A percentile compares a stretch with the other conserved stretches of the same genome.
These are phyloP conservation scores for Candida nemodendra DNA, from an alignment of 805 yeast species.

Conservation along the genomic window DNA sequence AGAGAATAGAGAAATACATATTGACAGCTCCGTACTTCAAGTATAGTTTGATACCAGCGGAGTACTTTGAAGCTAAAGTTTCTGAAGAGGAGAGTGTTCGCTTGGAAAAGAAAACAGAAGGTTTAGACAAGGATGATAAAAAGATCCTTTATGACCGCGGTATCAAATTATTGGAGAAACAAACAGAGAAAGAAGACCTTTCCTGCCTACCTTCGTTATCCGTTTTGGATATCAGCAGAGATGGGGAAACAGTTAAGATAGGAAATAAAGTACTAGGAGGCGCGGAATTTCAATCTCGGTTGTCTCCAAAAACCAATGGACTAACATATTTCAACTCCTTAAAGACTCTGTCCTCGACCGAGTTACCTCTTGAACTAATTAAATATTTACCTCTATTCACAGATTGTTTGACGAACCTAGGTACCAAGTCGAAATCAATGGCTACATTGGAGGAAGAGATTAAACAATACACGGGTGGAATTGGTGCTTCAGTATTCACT, in stretches of 20 bases:
- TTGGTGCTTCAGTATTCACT: slow-evolving; percentile 59
- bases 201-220: slow-evolving; percentile 78
- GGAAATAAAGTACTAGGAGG: slow-evolving; percentile 27
- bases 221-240: slow-evolving; percentile 67
- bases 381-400: slow-evolving; percentile 75
- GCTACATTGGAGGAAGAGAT: slow-evolving; percentile 84
- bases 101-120: slow-evolving; percentile 41
- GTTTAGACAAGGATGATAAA: slow-evolving; percentile 55
- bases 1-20: slow-evolving; percentile 53
- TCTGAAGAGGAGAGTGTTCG: slow-evolving; percentile 56
- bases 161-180: slow-evolving; percentile 55
- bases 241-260: slow-evolving; percentile 41
- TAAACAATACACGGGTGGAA: slow-evolving; percentile 80
- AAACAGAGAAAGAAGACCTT: slow-evolving; percentile 67
- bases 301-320: slow-evolving; percentile 62
- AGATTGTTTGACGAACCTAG: slow-evolving; percentile 79
- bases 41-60: slow-evolving; percentile 75
- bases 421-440: slow-evolving; percentile 71
- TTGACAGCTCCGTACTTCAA: slow-evolving; percentile 57
- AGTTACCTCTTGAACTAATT: slow-evolving; percentile 59
- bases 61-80: slow-evolving; percentile 48
- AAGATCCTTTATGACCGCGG: slow-evolving; percentile 61
- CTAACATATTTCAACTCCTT: slow-evolving; percentile 72
- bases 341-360: slow-evolving; percentile 49
- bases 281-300: slow-evolving; percentile 27